Evolutionary conservation across 768 basidiomycete species (phyloP).

Genomic region (Lanmaoa rubissima): DNA sequence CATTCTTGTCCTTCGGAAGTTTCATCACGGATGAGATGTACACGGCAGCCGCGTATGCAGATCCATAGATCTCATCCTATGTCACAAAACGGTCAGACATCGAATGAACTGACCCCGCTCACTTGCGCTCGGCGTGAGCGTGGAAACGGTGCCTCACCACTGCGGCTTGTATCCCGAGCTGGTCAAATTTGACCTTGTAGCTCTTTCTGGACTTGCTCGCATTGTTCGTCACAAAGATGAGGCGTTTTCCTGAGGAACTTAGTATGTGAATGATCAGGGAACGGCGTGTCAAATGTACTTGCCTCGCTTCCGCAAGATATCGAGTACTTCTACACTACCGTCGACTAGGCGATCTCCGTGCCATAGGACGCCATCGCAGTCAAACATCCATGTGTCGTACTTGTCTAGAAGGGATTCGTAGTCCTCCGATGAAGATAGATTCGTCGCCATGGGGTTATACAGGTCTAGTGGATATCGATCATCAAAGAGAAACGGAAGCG

Average conservation of each 20-base stretch:
- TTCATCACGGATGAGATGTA: slow-evolving; percentile 88
- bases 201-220: slow-evolving; percentile 86
- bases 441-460: slow-evolving; percentile 24
- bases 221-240: slow-evolving; percentile 97
- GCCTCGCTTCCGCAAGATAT: slow-evolving; percentile 70
- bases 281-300: slow-evolving; percentile 30
- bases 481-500: background rate
- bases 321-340: slow-evolving; percentile 73
- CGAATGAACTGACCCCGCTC: background rate
- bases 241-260: slow-evolving; percentile 57
- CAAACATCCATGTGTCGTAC: slow-evolving; percentile 94
- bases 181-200: slow-evolving; percentile 91
- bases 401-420: slow-evolving; percentile 51
- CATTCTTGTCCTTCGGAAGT: slow-evolving; percentile 87
- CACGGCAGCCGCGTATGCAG: slow-evolving; percentile 82
- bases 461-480: slow-evolving; percentile 10
- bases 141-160: slow-evolving; percentile 55
- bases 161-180: slow-evolving; percentile 79
- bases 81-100: background rate
- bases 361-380: slow-evolving; percentile 97
- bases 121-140: background rate
- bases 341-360: slow-evolving; percentile 77
- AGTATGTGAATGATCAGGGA: slow-evolving; percentile 3
- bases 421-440: slow-evolving; percentile 38
- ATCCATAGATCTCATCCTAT: slow-evolving; percentile 96